Evolutionary conservation across 179 eudicot genomes (phyloP), one percentile per base, ranked within the genome.

Genomic region (Beta lomatogona): DNA sequence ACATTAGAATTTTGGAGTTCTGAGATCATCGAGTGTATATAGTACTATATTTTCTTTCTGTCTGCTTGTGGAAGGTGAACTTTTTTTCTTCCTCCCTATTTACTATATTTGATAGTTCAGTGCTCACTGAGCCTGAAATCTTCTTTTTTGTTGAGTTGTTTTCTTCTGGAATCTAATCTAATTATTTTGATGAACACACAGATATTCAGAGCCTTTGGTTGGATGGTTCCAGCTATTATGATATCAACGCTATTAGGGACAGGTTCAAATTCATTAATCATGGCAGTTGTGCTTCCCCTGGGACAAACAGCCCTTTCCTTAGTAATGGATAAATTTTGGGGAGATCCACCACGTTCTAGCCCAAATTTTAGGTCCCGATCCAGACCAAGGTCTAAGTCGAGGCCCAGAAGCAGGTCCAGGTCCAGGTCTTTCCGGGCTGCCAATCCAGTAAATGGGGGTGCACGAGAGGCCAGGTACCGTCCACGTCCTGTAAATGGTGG

Each of bases 261-360:
- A 14, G 96, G 89, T 16, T 73, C 88, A 4, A 86, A 91, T 72
- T 73, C 92, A 36, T 58, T 89, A 61, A 52, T 92, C 75, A 92
- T 91, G 96, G 91, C 94, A 61, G 73, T 92, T 79, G 90, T 86
- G 57, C 86, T 92, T 78, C 96, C 96, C 25, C 72, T 92, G 31
- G 96, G 91, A 58, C 96, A 91, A 85, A 82, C 93, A 19, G 89
- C 86, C 22, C 85, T 91, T 82, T 88, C 92, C 21, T 73, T 87
- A 18, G 88, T 73, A 68, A 44, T 86, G 25, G 92, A 92, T 46
- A 82, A 82, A 54, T 10, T 92, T 15, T 86, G 88, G 89, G 91
- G 87, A 52, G 85, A 82, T 70, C 76, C 88, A 60, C 76, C 88
- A 60, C 67, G 77, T 18, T 78, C 86, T 22, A 25, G 28, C 28